Conservation (phyloP, 1,284 basidiomycete genomes). For the Austroboletus niveus region DNA sequence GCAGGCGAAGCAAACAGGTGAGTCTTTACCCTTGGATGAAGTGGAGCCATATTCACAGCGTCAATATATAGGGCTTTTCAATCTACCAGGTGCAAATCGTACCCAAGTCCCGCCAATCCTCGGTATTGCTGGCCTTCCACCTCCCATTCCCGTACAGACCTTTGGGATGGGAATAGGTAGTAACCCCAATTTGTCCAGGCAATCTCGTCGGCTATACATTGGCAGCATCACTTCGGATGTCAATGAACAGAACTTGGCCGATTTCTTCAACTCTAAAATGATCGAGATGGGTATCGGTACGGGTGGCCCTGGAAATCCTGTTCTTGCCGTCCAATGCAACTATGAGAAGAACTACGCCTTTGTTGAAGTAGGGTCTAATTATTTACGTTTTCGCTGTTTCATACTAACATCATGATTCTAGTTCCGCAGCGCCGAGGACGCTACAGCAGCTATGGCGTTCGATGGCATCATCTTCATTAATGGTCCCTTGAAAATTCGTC, state of each 20-base stretch:
- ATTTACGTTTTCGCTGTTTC: not conserved
- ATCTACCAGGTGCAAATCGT: constrained; percentile 87
- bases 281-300: constrained; percentile 84
- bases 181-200: constrained; percentile 84
- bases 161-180: constrained; percentile 83
- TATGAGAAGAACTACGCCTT: constrained; percentile 98
- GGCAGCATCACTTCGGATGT: constrained; percentile 92
- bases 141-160: constrained; percentile 78
- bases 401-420: constrained; percentile 35
- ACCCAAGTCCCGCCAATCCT: constrained; percentile 83
- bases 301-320: constrained; percentile 85
- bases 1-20: constrained; percentile 96
- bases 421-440: constrained; percentile 97
- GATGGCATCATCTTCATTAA: constrained; percentile 96
- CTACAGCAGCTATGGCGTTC: constrained; percentile 94
- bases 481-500: constrained; percentile 89
- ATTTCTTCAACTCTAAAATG: constrained; percentile 97
- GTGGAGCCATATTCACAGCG: not conserved
- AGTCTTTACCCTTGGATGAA: constrained; percentile 17
- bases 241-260: constrained; percentile 85
- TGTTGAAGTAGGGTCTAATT: constrained; percentile 68
- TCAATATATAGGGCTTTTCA: constrained; percentile 71
- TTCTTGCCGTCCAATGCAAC: constrained; percentile 91
- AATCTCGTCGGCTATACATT: constrained; percentile 93
- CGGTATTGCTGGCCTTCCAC: constrained; percentile 73